Evolutionary conservation across 345 rosid species (phyloP).

Genomic region (Syzygium aromaticum): DNA sequence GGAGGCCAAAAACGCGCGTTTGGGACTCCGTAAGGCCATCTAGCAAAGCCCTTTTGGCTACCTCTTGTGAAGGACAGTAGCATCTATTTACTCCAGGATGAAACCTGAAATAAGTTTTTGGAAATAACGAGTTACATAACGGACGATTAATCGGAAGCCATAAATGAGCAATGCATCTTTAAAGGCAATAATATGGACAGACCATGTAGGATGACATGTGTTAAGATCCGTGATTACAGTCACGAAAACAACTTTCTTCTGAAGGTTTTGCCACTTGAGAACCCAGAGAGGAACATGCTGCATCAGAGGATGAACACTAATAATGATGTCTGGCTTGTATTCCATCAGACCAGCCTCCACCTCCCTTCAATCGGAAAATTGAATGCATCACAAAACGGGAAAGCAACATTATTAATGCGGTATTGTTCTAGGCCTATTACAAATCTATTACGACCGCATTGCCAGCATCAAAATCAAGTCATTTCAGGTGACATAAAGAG

Average conservation of each 20-base stretch:
- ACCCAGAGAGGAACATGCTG: conserved; percentile 94
- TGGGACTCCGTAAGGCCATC: conserved; percentile 84
- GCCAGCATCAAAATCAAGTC: neutral
- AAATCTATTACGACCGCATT: neutral
- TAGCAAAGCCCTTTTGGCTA: conserved; percentile 67
- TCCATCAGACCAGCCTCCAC: conserved; percentile 96
- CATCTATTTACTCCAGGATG: conserved; percentile 91
- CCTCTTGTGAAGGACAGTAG: conserved; percentile 90
- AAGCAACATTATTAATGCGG: neutral
- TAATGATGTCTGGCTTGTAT: conserved; percentile 89
- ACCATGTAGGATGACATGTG: conserved; percentile 94
- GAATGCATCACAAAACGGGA: neutral
- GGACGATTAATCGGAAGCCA: neutral
- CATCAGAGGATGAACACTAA: conserved; percentile 98
- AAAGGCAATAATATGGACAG: neutral
- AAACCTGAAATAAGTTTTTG: conserved; percentile 48
- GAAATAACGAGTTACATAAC: neutral
- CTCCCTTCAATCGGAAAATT: conserved; percentile 37
- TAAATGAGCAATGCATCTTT: neutral
- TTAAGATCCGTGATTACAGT: conserved; percentile 94
- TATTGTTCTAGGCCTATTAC: neutral
- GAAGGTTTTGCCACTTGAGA: conserved; percentile 95
- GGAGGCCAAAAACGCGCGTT: conserved; percentile 73
- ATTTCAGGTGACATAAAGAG: neutral
- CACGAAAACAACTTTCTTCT: conserved; percentile 83